Conservation (phyloP, 306 rosid genomes). For the Pyrus communis region DNA sequence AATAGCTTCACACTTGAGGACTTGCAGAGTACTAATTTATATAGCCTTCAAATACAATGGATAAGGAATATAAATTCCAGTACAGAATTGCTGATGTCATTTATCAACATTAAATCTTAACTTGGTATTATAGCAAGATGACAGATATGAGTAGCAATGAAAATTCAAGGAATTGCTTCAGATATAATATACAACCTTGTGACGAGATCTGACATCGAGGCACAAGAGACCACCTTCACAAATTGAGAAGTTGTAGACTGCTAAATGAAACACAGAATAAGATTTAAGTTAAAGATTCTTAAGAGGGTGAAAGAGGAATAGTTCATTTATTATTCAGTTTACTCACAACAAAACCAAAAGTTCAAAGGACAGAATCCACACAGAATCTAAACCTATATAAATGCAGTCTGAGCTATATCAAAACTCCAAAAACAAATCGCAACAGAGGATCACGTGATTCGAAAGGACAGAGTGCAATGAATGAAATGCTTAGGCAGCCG, state of each 20-base stretch:
- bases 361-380: neutral
- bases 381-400: neutral
- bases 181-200: slow-evolving; percentile 46
- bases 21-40: neutral
- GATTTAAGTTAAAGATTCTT: neutral
- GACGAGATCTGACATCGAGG: slow-evolving; percentile 66
- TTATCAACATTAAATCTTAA: neutral
- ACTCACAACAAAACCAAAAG: neutral
- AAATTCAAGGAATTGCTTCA: neutral
- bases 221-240: slow-evolving; percentile 72
- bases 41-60: neutral
- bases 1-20: neutral
- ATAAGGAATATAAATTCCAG: neutral
- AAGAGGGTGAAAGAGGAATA: neutral
- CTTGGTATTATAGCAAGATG: neutral
- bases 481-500: neutral
- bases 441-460: neutral
- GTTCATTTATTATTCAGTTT: neutral
- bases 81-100: neutral
- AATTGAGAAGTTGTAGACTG: slow-evolving; percentile 57
- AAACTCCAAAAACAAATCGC: neutral
- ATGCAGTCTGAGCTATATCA: neutral
- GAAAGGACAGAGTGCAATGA: neutral
- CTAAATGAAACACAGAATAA: slow-evolving; percentile 20
- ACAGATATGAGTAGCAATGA: neutral